Base-by-base conservation (phyloP, 352 stramenopile species). In the Lagenidium giganteum region DNA sequence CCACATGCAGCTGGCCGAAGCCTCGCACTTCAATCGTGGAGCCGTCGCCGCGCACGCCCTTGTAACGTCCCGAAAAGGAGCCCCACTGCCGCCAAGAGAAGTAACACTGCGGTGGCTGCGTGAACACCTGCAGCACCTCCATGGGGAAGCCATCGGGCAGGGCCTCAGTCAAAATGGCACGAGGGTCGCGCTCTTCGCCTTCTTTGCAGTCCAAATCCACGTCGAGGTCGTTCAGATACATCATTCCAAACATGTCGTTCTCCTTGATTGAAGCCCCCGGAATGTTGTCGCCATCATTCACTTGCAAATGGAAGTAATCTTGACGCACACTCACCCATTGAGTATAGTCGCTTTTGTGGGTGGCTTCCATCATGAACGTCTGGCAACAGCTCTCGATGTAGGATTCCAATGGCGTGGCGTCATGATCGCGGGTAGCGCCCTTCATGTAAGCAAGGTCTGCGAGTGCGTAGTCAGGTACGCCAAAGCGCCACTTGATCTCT, bases 51-150 rank as follows among this genome's bases (percentile, higher is more conserved):
- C 76, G 73, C 6, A 83, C 51, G 20, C 77, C 80, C 33, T 70
- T 62, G 57, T 74, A 87, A 17, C 64, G 64, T 14, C 80, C 80
- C 0, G 71, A 75, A 49, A 90, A 92, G 8, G 65, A 60, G 0
- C 74, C 80, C 80, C 80, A 92, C 50, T 92, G 80, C 11, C 77
- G 63, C 80, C 80, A 92, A 26, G 72, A 66, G 33, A 92, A 92
- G 47, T 88, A 79, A 47, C 79, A 87, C 28, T 71, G 59, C 20
- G 80, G 80, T 21, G 72, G 74, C 45, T 85, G 74, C 21, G 80
- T 90, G 43, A 76, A 92, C 35, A 90, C 80, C 17, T 87, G 57
- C 9, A 89, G 56, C 11, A 92, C 71, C 39, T 90, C 80, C 63
- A 92, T 79, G 12, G 80, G 80, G 34, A 89, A 92, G 11, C 80